Percentiles rank a stretch among this genome's conserved stretches.
Evolutionary conservation across 2,329 filamentous ascomycete genomes (phyloP).

Genomic region (Phaeoacremonium minimum): DNA sequence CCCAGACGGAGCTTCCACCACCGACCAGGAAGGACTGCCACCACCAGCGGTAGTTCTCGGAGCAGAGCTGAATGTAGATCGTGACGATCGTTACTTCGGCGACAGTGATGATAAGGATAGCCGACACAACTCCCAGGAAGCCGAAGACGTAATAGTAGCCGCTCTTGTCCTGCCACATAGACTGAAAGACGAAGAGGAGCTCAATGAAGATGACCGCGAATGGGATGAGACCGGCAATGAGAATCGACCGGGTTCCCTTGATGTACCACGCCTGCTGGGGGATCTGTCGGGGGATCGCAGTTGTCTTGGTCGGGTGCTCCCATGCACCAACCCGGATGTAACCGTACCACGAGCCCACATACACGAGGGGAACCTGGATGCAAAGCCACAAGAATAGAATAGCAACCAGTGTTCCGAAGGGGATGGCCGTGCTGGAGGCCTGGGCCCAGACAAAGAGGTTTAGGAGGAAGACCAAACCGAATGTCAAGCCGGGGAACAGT

Average conservation of each 20-base stretch:
- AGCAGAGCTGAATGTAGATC: constrained; percentile 77
- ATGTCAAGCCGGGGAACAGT: constrained; percentile 75
- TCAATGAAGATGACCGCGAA: constrained; percentile 89
- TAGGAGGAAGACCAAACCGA: constrained; percentile 70
- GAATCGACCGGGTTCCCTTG: constrained; percentile 54
- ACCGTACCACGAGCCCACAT: constrained; percentile 74
- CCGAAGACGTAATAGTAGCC: constrained; percentile 92
- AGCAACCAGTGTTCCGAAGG: constrained; percentile 72
- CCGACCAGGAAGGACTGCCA: constrained; percentile 84
- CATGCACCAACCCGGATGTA: constrained; percentile 64
- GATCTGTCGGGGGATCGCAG: constrained; percentile 66
- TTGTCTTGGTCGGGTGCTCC: constrained; percentile 79
- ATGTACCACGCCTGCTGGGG: constrained; percentile 75
- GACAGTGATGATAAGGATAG: constrained; percentile 71
- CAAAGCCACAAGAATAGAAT: constrained; percentile 77
- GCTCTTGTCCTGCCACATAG: constrained; percentile 84
- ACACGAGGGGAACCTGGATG: constrained; percentile 81
- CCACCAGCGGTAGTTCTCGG: constrained; percentile 90
- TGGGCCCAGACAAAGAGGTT: constrained; percentile 91
- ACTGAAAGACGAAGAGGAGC: constrained; percentile 81
- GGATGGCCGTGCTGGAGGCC: constrained; percentile 81
- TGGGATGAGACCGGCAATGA: constrained; percentile 73
- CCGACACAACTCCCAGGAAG: constrained; percentile 70
- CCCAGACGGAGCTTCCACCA: constrained; percentile 72
- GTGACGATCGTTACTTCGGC: constrained; percentile 80